A percentile compares a stretch with the other conserved stretches of the same genome.
phyloP scores from a whole-genome alignment of 305 asterid genomes.

The Fraxinus baroniana region DNA sequence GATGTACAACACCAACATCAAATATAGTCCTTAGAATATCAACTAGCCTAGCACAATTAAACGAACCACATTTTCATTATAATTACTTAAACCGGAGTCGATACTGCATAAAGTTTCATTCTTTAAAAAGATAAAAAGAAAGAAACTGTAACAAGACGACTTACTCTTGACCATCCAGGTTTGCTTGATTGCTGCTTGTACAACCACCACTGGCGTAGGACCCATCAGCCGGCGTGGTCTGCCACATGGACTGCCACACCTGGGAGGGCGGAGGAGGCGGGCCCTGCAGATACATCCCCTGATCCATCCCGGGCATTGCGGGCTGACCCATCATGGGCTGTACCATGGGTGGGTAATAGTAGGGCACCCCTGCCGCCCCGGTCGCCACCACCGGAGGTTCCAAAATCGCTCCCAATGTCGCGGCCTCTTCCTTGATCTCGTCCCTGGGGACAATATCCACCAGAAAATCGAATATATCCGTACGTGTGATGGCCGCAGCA shows the following conservation, averaged over 20 bases:
- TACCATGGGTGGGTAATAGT: constrained; percentile 45
- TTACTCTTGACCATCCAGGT: constrained; percentile 48
- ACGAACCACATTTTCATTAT: neutral
- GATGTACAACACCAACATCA: neutral
- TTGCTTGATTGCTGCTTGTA: constrained; percentile 39
- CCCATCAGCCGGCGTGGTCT: constrained; percentile 22
- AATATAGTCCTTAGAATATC: neutral
- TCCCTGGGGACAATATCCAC: constrained; percentile 38
- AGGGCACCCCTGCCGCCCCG: constrained; percentile 35
- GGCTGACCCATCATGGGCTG: constrained; percentile 54
- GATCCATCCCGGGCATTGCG: constrained; percentile 37
- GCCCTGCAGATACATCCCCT: constrained; percentile 34
- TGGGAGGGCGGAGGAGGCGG: constrained; percentile 42
- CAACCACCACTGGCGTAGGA: constrained; percentile 38
- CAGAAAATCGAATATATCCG: constrained; percentile 36
- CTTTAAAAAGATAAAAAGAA: neutral
- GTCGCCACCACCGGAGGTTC: constrained; percentile 15
- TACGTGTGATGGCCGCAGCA: constrained; percentile 30
- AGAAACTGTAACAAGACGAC: neutral
- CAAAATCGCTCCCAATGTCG: constrained; percentile 29
- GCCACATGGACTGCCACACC: constrained; percentile 59
- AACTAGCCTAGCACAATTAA: neutral
- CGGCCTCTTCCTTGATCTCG: constrained; percentile 38
- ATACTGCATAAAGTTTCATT: neutral
- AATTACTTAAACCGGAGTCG: neutral